Base-by-base conservation (phyloP, 352 stramenopile species). In the Globisporangium cederbergense region DNA sequence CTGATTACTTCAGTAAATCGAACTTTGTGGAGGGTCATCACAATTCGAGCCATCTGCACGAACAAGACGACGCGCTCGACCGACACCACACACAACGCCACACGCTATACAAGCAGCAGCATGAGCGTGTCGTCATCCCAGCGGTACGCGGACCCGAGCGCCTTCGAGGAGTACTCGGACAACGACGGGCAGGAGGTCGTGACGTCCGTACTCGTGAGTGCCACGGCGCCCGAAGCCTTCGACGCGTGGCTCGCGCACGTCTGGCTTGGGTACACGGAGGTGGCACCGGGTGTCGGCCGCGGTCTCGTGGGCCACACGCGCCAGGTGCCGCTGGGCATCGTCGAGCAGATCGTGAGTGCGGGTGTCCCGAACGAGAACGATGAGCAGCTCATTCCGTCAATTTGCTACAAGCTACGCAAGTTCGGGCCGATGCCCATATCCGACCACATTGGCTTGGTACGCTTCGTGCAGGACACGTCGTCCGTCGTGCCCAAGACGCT, bases 321-420 rank as follows among this genome's bases (percentile, higher is more conserved):
- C 10, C 25, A 61, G 7, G 70, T 77, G 42, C 62, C 77, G 45
- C 64, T 91, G 14, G 80, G 81, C 13, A 75, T 90, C 32, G 68
- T 79, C 60, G 81, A 91, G 57, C 73, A 90, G 57, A 93, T 93
- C 59, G 36, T 93, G 36, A 84, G 77, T 6, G 80, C 54, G 1
- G 84, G 84, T 18, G 25, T 78, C 30, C 78, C 77, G 11, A n/a
- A 5, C 43, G 53, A 55, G 10, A 30, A 40, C 63, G 74, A 42
- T 40, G 68, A 42, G 51, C 69, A 66, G 40, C 51, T 38, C 63
- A 83, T 90, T 66, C 71, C 77, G 16, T 83, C 76, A 11, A 67
- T 90, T 34, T 60, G 67, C 45, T 90, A 90, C 60, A 75, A 74
- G 55, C 62, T 89, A 49, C 67, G 67, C 60, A 73, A 78, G 45